Conservation (phyloP, 805 yeast species). For the Diddensiella santjacobensis region DNA sequence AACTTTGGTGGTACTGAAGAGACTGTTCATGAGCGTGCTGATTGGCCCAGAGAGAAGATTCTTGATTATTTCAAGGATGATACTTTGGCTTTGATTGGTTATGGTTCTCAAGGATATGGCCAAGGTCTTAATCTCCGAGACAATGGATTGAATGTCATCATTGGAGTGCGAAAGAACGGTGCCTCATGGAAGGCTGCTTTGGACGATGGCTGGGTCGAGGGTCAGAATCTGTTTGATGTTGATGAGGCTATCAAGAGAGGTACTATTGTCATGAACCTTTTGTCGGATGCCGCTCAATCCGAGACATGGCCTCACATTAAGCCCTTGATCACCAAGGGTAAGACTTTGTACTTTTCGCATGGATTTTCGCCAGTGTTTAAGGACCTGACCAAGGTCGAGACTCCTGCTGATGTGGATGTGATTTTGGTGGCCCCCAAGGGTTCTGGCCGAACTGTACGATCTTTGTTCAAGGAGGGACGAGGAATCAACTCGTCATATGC, state of each 20-base stretch:
- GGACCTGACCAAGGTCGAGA: constrained; percentile 92
- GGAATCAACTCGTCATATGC: constrained; percentile 99
- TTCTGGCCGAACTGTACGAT: constrained; percentile 99
- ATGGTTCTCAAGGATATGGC: constrained; percentile 99
- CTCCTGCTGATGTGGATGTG: constrained; percentile 93
- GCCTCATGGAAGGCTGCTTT: constrained; percentile 99
- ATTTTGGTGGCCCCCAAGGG: constrained; percentile 99
- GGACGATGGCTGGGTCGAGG: constrained; percentile 99
- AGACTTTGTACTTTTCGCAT: constrained; percentile 98
- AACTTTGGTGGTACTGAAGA: constrained; percentile 95
- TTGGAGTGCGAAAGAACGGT: constrained; percentile 98
- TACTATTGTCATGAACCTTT: constrained; percentile 93
- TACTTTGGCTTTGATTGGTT: constrained; percentile 95
- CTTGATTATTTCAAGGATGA: constrained; percentile 96
- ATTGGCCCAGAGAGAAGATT: constrained; percentile 98
- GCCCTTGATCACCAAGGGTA: constrained; percentile 93
- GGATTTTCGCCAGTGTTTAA: constrained; percentile 99
- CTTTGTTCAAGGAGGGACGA: constrained; percentile 99
- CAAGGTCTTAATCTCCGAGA: constrained; percentile 99
- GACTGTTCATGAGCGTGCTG: constrained; percentile 92
- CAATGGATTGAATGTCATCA: constrained; percentile 94
- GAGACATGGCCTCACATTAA: constrained; percentile 89
- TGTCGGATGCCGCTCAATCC: constrained; percentile 99
- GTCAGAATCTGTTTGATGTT: constrained; percentile 94
- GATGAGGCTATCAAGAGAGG: constrained; percentile 90